Evolutionary conservation across 371 early-diverging fungal genomes (phyloP), one percentile per base, ranked within the genome.

Genomic region (Parasitella parasitica): DNA sequence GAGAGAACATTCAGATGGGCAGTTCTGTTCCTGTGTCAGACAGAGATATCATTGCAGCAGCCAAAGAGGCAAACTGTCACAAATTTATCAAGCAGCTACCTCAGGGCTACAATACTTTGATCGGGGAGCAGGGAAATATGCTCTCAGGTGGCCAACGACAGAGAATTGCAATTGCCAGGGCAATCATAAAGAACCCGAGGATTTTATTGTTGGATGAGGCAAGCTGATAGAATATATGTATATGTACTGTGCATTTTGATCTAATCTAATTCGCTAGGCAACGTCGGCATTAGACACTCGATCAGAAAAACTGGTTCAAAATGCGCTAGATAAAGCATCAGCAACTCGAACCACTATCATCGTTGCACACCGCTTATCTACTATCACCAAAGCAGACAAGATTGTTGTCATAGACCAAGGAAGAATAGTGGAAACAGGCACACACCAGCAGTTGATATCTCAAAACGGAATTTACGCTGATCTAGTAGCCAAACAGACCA

Each of bases 141-240:
- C 72, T 97, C 16, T 88, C 89, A 38, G 96, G 95, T 37, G 96
- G 96, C 3, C 94, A 97, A 70, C 88, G 87, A 61, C 95, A 96
- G 68, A 76, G 93, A 15, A 73, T 93, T 56, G 86, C 86, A 18
- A 82, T 93, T 36, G 89, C 90, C 9, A 74, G 92, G 7, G 90
- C 91, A 6, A 79, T 89, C 18, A 59, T 90, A 54, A 83, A 86
- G 43, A 72, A 88, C 55, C 90, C 90, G 12, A 59, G 71, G 66
- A 73, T 82, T 56, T 72, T 92, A 3, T 74, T 93, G n/a, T 65
- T 93, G 41, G 94, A 94, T 66, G 94, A 94, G 70, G 66, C 59
- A 60, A 70, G 71, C 20, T 66, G 63, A 70, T 16, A 36, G 3
- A 16, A 18, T n/a, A 18, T n/a, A 0, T 11, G 13, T n/a, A 39